Conservation (phyloP, 2,329 filamentous ascomycete species). For the Sarocladium kiliense region DNA sequence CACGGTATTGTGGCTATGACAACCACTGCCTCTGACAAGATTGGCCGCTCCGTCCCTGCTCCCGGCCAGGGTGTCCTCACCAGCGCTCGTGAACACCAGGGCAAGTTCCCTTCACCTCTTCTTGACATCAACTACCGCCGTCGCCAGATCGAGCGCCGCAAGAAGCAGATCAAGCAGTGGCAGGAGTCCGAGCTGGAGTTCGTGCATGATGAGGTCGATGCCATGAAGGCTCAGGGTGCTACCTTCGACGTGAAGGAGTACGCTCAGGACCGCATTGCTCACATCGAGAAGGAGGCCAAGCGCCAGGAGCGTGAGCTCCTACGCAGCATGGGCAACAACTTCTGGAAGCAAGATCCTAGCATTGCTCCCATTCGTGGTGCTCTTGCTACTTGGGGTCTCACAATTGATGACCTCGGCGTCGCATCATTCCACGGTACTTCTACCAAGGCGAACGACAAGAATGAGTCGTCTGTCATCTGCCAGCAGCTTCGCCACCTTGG, state of each 20-base stretch:
- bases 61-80: conserved; percentile 96
- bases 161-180: conserved; percentile 93
- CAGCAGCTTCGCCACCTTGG: conserved; percentile 93
- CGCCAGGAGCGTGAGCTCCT: conserved; percentile 92
- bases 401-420: conserved; percentile 89
- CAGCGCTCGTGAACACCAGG: conserved; percentile 82
- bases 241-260: conserved; percentile 82
- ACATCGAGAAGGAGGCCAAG: conserved; percentile 80
- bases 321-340: conserved; percentile 91
- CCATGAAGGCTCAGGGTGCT: conserved; percentile 75
- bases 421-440: conserved; percentile 99
- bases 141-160: conserved; percentile 88
- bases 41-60: conserved; percentile 92
- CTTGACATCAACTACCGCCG: conserved; percentile 97
- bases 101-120: conserved; percentile 91
- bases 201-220: conserved; percentile 84
- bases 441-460: conserved; percentile 98
- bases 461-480: conserved; percentile 96
- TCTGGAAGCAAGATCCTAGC: conserved; percentile 93
- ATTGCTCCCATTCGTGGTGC: conserved; percentile 96
- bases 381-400: conserved; percentile 95
- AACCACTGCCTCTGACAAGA: conserved; percentile 97
- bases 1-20: conserved; percentile 92
- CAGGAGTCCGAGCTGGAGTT: conserved; percentile 93
- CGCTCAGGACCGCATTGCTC: conserved; percentile 73